Base-by-base conservation (phyloP, 768 basidiomycete genomes). In the Phanerochaete carnosa region DNA sequence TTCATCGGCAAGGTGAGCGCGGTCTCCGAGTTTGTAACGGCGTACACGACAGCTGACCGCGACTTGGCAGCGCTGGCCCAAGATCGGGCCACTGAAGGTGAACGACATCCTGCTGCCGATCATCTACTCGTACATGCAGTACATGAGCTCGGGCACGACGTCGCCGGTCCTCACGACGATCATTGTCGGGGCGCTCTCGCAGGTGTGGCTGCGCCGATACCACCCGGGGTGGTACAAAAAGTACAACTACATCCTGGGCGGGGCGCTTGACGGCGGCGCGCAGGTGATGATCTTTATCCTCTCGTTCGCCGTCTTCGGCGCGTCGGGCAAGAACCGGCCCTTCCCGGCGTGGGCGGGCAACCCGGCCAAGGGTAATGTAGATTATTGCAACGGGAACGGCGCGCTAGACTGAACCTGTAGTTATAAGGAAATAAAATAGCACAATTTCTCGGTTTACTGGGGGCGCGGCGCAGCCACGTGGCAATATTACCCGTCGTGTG, bases 161-260 rank as follows among this genome's bases (percentile, higher is more conserved):
- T 80, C 78, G 19, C 78, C 76, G 2, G 73, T 82, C 11, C 75
- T 77, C 65, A 75, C 64, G 45, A 74, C 75, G 1, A 78, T 81
- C 68, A 63, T 70, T 29, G 62, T 80, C 32, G 79, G 77, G 22
- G 71, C 79, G 23, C 74, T 80, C 58, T 81, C 79, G 4, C 80
- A 80, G 64, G 61, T 73, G 26, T 88, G 83, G 82, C 65, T 88
- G 23, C 75, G 86, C 33, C 78, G 72, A 39, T 79, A 81, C 61
- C 75, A 85, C 59, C 84, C 88, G 1, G 79, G 79, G 15, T 90
- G 87, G 87, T 90, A 86, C 72, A 80, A 81, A 66, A 76, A 77
- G 65, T 86, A 86, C 69, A 87, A 88, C 67, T 87, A 86, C 66
- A 81, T 87, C 39, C 71, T 89, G 3, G 85, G 85, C 29, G 89